Conservation (phyloP, 164 flowering plant genomes). For the Chimonanthus salicifolius region DNA sequence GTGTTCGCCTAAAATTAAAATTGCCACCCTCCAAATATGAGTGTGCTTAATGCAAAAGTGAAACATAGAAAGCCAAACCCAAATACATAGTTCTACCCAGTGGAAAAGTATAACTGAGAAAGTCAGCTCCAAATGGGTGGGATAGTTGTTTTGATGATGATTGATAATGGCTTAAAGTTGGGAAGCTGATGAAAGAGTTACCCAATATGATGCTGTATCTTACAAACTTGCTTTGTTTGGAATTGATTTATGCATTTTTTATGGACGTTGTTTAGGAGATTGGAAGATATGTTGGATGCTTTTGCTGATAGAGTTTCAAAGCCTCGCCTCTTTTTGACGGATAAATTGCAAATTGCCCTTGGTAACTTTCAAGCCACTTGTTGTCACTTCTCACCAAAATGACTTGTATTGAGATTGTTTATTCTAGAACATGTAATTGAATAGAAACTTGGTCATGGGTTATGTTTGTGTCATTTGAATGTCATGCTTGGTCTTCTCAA, state of each 20-base stretch:
- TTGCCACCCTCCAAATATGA: neutral
- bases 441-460: neutral
- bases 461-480: neutral
- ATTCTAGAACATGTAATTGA: neutral
- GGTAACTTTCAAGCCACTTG: constrained; percentile 41
- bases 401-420: neutral
- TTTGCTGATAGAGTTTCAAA: constrained; percentile 84
- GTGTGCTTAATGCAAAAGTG: too few species aligned
- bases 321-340: constrained; percentile 80
- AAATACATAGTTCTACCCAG: too few species aligned
- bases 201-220: neutral
- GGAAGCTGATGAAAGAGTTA: neutral
- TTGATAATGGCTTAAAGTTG: too few species aligned
- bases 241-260: neutral
- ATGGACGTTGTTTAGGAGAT: constrained; percentile 39
- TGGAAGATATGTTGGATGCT: constrained; percentile 82
- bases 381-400: neutral
- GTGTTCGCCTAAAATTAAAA: neutral
- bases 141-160: too few species aligned
- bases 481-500: neutral
- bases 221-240: neutral
- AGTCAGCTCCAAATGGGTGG: too few species aligned
- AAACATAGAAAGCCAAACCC: too few species aligned
- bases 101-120: too few species aligned
- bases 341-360: constrained; percentile 93